phyloP scores from a whole-genome alignment of 2,329 filamentous ascomycete genomes.

The Lomentospora prolificans region DNA sequence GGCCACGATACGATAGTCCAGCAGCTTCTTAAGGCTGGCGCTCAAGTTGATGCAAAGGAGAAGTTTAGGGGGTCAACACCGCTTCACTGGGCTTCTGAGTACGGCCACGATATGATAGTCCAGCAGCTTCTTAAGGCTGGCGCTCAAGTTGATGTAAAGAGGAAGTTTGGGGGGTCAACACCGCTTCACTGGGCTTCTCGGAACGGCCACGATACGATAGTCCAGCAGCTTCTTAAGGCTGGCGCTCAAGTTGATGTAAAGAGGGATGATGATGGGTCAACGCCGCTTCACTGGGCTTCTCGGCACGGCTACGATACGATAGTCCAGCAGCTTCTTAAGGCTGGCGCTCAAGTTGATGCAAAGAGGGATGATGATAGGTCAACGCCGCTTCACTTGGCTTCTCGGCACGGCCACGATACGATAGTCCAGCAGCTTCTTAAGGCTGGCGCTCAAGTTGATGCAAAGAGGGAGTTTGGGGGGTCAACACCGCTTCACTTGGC shows the following conservation, averaged over 20 bases:
- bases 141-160: neutral
- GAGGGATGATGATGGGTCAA: neutral
- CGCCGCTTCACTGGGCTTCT: neutral
- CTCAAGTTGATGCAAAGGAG: neutral
- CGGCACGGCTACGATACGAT: neutral
- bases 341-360: neutral
- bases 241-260: neutral
- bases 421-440: conserved; percentile 5
- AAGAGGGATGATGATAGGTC: no score
- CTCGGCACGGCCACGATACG: neutral
- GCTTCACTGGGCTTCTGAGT: neutral
- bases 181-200: neutral
- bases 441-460: neutral
- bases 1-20: neutral
- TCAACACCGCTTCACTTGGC: neutral
- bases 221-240: neutral
- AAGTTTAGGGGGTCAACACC: neutral
- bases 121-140: neutral
- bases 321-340: conserved; percentile 3
- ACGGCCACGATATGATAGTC: neutral
- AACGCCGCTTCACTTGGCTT: neutral
- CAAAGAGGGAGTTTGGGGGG: neutral
- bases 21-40: neutral
- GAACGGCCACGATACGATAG: neutral
- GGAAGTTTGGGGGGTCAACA: neutral